Evolutionary conservation across 352 stramenopile species (phyloP), one percentile per base, ranked within the genome.

Genomic region (Globisporangium emineosum): DNA sequence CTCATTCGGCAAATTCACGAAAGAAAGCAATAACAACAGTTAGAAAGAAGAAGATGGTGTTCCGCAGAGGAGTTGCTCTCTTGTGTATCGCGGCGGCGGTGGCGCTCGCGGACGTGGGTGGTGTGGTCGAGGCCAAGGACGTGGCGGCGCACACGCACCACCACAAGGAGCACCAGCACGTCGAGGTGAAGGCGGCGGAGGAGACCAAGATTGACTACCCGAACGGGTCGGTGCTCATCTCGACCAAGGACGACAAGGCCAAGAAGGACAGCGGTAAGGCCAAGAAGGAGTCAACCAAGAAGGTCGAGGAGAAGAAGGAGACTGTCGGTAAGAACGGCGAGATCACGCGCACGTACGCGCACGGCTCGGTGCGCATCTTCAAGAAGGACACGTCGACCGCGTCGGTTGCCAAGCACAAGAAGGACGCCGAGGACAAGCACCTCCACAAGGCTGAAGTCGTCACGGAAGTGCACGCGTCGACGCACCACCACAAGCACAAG

Each of bases 301-400:
- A 72, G 57, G 25, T 68, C 23, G 60, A 30, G 21, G 77, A 70
- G 35, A 32, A 51, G 19, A 57, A 69, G 21, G 25, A 57, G 23
- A 57, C 67, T 23, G 43, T 67, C 8, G 45, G 43, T 45, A 53
- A 59, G 21, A 64, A 72, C 54, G 72, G 77, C 37, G 71, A 90
- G 57, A 68, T 70, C 49, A 71, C 83, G 47, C 67, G 76, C 45
- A 71, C 79, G 60, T 89, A 89, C 70, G 60, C 78, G 1, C 78
- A 83, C 50, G 81, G 79, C 47, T 73, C 64, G 17, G 79, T 89
- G 54, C 80, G 73, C 37, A 78, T 81, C 15, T 71, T 64, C 17
- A 66, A 65, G 54, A 67, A 70, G 23, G 19, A n/a, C 15, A 40
- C 32, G 12, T 25, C n/a, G 23, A 15, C 57, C 0, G 27, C 55